Base-by-base conservation (phyloP, 352 stramenopile genomes). In the Elongisporangium undulatum region DNA sequence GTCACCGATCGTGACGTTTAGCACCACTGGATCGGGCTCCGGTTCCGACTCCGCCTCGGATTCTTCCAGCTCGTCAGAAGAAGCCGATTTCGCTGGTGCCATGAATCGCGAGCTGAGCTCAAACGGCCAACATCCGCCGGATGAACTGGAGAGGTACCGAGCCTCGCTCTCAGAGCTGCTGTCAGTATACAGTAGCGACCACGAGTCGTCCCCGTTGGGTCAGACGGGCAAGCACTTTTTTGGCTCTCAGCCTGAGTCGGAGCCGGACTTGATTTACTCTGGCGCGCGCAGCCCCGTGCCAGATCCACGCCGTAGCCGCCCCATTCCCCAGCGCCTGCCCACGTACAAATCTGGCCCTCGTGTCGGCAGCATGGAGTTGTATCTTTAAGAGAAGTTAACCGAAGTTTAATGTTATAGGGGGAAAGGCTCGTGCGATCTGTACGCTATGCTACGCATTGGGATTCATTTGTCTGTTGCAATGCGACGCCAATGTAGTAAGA, bases 141-240 rank as follows among this genome's bases (percentile, higher is more conserved):
- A 58, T 19, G 72, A 79, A 55, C 62, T 79, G 13, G 64, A 69
- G 62, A 66, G 63, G 10, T 84, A 82, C 51, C 68, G 69, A 23
- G 70, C 81, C 24, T 88, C 79, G 34, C 63, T 85, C 2, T 75
- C 75, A 1, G 75, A 89, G 55, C 69, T 91, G 41, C 75, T 91
- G 65, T 85, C 82, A 0, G 77, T 88, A 58, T 87, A 89, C 56
- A 67, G 62, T 29, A 68, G 64, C 53, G 68, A 62, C 19, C 61
- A 71, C 7, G 63, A 66, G 12, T 78, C 70, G 51, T 75, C 62
- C 17, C 22, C 61, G 22, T 72, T 69, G 29, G 61, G 69, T 12
- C 58, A 77, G 49, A 61, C 53, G 13, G 63, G 56, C n/a, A 53
- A 49, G 41, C 61, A 52, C 29, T 41, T 41, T 13, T 41, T 41